These are phyloP conservation scores for Stylosanthes scabra DNA, from an alignment of 331 rosid genomes.

Conservation along the genomic window DNA sequence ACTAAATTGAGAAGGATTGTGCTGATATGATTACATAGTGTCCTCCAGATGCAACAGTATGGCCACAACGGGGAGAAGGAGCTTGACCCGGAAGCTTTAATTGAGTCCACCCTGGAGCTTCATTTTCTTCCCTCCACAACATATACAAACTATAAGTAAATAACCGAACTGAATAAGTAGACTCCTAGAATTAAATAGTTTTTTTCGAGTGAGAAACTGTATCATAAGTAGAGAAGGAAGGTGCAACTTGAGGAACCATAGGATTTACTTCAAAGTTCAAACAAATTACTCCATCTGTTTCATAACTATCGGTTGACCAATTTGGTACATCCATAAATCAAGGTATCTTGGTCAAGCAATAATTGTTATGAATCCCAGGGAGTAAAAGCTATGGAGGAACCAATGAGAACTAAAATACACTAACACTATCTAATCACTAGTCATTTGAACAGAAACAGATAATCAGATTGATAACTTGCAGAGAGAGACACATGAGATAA, in stretches of 20 bases:
- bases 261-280: neutral
- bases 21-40: slow-evolving; percentile 69
- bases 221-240: slow-evolving; percentile 20
- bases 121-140: slow-evolving; percentile 92
- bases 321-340: too few relatives aligned
- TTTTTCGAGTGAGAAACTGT: slow-evolving; percentile 10
- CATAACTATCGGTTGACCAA: too few relatives aligned
- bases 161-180: slow-evolving; percentile 35
- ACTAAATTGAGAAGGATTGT: slow-evolving; percentile 28
- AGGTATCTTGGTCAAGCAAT: too few relatives aligned
- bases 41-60: slow-evolving; percentile 86
- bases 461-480: too few relatives aligned
- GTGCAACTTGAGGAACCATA: neutral
- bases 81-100: slow-evolving; percentile 99
- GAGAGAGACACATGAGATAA: neutral
- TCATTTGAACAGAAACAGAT: too few relatives aligned
- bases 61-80: slow-evolving; percentile 96
- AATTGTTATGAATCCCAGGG: neutral
- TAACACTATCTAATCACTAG: neutral
- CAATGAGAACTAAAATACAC: neutral
- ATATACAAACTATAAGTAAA: slow-evolving; percentile 52
- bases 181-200: slow-evolving; percentile 14
- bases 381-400: slow-evolving; percentile 1
- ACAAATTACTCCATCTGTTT: too few relatives aligned
- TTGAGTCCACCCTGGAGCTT: slow-evolving; percentile 97